Conservation (phyloP, 1,284 basidiomycete genomes). For the Ustilago sp. region DNA sequence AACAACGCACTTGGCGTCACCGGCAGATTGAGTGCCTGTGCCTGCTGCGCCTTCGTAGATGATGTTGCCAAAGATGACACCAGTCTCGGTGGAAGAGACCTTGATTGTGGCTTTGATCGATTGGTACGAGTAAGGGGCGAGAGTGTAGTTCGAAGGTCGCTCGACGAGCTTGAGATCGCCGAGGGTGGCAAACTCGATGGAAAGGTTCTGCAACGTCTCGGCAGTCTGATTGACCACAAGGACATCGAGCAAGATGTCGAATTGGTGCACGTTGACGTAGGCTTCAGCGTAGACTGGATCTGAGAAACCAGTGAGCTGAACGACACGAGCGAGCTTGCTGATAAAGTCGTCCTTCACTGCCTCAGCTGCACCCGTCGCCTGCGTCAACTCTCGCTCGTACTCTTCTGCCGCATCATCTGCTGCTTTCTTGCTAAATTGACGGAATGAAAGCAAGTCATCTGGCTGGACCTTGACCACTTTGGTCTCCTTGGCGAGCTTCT, state of each 20-base stretch:
- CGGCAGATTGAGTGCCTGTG: conserved; percentile 52
- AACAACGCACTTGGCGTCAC: conserved; percentile 80
- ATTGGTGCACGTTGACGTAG: conserved; percentile 97
- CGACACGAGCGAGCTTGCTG: conserved; percentile 92
- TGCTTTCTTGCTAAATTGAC: conserved; percentile 92
- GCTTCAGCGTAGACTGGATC: conserved; percentile 99
- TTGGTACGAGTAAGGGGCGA: conserved; percentile 97
- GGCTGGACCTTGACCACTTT: conserved; percentile 85
- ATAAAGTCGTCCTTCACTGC: conserved; percentile 89
- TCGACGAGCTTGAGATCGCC: conserved; percentile 98
- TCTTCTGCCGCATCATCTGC: conserved; percentile 72
- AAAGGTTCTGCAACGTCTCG: conserved; percentile 95
- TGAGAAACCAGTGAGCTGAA: conserved; percentile 97
- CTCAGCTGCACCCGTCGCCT: conserved; percentile 87
- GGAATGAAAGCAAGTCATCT: conserved; percentile 91
- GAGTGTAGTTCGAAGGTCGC: conserved; percentile 88
- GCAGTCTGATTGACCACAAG: conserved; percentile 96
- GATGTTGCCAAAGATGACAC: conserved; percentile 98
- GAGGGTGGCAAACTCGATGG: conserved; percentile 95
- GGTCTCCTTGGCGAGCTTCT: conserved; percentile 82
- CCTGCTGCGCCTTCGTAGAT: conserved; percentile 79
- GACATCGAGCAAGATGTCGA: conserved; percentile 93
- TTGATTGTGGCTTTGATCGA: conserved; percentile 99
- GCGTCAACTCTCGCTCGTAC: conserved; percentile 88
- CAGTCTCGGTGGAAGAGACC: conserved; percentile 85